Conservation (phyloP, 768 basidiomycete species). For the Epithele typhae region DNA sequence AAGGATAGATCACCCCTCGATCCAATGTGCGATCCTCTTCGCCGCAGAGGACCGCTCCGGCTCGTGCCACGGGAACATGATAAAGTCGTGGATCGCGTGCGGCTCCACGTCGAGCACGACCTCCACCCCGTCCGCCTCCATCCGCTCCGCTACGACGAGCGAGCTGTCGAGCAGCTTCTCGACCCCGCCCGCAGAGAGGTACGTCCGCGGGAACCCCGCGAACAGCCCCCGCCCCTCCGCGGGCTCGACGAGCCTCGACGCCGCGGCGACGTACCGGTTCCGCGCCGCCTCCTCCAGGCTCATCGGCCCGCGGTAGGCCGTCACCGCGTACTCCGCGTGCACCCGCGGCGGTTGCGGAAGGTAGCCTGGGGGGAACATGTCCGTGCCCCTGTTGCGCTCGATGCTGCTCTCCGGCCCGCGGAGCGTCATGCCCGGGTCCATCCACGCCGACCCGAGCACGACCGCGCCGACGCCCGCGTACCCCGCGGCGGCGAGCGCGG, state of each 20-base stretch:
- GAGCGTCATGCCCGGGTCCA: conserved; percentile 43
- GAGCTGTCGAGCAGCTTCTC: conserved; percentile 20
- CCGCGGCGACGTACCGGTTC: conserved; percentile 16
- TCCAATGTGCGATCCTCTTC: conserved; percentile 4
- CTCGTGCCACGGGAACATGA: conserved; percentile 15
- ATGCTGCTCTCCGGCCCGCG: conserved; percentile 11
- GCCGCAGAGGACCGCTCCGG: conserved; percentile 14
- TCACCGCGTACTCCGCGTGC: conserved; percentile 5
- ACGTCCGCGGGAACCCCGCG: conserved; percentile 30
- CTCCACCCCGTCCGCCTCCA: conserved; percentile 5
- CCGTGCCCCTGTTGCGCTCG: conserved; percentile 25
- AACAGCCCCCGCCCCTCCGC: conserved; percentile 9
- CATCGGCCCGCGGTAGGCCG: conserved; percentile 7
- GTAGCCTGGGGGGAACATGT: conserved; percentile 8
- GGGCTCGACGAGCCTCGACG: conserved; percentile 6
- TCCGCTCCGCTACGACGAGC: conserved; percentile 3
- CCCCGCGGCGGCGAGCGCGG: conserved; percentile 52
- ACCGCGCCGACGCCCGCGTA: conserved; percentile 33
- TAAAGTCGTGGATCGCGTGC: conserved; percentile 15
- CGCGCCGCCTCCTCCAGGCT: conserved; percentile 2
- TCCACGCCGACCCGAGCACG: conserved; percentile 52
- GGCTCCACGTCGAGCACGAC: conserved; percentile 19
- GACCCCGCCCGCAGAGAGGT: conserved; percentile 27
- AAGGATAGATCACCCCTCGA: too few species aligned
- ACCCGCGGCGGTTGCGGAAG: not conserved